Base-by-base conservation (phyloP, 2,329 filamentous ascomycete species). In the Aspergillus proliferans region DNA sequence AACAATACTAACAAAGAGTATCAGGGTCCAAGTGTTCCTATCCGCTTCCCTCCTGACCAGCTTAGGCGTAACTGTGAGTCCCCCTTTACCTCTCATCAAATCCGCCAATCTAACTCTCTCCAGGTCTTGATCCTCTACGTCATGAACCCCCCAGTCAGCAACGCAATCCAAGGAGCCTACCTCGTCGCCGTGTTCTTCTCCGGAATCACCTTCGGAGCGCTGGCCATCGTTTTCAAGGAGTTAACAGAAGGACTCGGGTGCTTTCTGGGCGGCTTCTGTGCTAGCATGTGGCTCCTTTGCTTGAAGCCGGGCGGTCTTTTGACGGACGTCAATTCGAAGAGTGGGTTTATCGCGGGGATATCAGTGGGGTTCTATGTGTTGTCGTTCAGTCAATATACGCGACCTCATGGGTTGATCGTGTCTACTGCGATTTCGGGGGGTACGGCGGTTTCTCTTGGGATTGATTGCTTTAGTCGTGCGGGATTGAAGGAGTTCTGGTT, bases 401-500 rank as follows among this genome's bases (percentile, higher is more conserved):
- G 89, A 39, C 81, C 83, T 9, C 92, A 92, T 67, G 85, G 83
- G 1, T 72, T 95, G 44, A 92, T 96, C 34, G 74, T 75, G 10
- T 82, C 81, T 43, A 89, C 89, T 10, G 82, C 91, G 0, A 94
- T 96, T 63, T 79, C 83, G 4, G 92, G 92, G 6, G 85, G 89
- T 3, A 95, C 89, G 0, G 82, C 82, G 3, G 76, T 86, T 1
- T 80, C 95, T 12, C 70, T 97, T 2, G 92, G 92, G 2, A 87
- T 97, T 50, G 92, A 97, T 66, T 95, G 89, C 68, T 94, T 92
- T 60, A 92, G 85, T 60, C 78, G 83, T 53, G 89, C 90, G n/a
- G 92, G 92, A 0, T 73, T 95, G 59, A 96, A 95, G 67, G 92
- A 97, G 66, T 96, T 96, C 58, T 97, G 92, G 92, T 79, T 88